Base-by-base conservation (phyloP, 1,284 basidiomycete genomes). In the Naganishia liquefaciens region DNA sequence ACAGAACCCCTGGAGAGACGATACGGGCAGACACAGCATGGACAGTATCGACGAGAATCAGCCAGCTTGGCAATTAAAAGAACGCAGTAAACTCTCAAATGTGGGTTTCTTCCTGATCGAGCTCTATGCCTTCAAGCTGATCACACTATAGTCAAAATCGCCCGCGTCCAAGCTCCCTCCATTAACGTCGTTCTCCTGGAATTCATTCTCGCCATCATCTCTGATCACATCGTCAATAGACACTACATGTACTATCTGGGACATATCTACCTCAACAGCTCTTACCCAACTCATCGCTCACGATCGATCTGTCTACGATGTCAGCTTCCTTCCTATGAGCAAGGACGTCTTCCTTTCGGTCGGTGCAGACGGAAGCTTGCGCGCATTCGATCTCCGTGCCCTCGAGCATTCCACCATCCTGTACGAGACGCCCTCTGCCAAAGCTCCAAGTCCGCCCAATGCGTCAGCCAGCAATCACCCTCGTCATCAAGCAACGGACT, bases 271-370 rank as follows among this genome's bases (percentile, higher is more conserved):
- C 2, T 86, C 88, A 21, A 88, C 90, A n/a, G 95, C 96, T 17
- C 87, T 99, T 73, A 99, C 96, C 1, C 96, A 99, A 77, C 86
- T 94, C 70, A 95, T 95, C 76, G 96, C 96, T 0, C 96, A 99
- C 81, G 96, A 99, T 82, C 87, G 93, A 53, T 96, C 98, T 77
- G 96, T 99, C 5, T 94, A 93, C 79, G 92, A 95, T 74, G 92
- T 95, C 54, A 93, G 92, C 46, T 98, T 96, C 95, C 86, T 97
- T n/a, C 96, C 96, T 1, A 87, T 88, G n/a, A 95, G 91, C 13
- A 90, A 91, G 4, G 94, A 99, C 77, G 94, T 98, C 69, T 99
- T 99, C 78, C 94, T 98, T 39, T 95, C 92, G 17, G 96, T 99
- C 23, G 96, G 96, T 27, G 96, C 95, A 15, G 96, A 99, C 75